Percentiles rank a stretch among this genome's conserved stretches.
Evolutionary conservation across 352 stramenopile genomes (phyloP).

Genomic region (Globisporangium barbulae): DNA sequence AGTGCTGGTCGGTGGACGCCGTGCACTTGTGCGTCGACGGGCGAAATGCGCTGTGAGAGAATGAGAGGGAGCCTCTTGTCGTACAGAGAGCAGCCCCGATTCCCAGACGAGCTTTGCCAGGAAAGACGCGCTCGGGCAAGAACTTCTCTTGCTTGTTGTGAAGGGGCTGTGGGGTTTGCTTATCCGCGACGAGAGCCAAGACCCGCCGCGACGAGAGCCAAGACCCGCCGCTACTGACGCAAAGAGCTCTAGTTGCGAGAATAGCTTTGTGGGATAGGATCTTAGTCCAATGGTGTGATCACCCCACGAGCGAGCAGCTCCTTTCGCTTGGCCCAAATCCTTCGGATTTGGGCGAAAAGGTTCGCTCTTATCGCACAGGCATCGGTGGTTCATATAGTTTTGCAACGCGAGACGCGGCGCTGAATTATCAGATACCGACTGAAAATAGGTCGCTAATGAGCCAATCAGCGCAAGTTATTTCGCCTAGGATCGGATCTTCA

Average conservation of each 20-base stretch:
- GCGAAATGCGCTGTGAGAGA: slow-evolving; percentile 5
- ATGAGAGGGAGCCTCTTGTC: too few relatives aligned
- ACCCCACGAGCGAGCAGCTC: not conserved
- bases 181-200: not conserved
- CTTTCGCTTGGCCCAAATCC: too few relatives aligned
- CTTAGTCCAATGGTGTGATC: not conserved
- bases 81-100: not conserved
- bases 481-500: not conserved
- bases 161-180: not conserved
- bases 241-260: not conserved
- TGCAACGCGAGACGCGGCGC: slow-evolving; percentile 4
- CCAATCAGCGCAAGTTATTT: not conserved
- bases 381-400: not conserved
- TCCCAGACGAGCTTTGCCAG: not conserved
- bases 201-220: not conserved
- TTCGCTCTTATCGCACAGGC: not conserved
- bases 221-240: not conserved
- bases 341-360: slow-evolving; percentile 7
- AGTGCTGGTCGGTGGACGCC: not conserved
- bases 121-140: not conserved
- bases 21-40: not conserved
- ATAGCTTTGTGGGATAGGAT: not conserved
- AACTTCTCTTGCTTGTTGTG: not conserved
- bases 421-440: not conserved
- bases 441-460: not conserved